phyloP scores from a whole-genome alignment of 495 filamentous ascomycete species.

The Penicillium cinerascens region DNA sequence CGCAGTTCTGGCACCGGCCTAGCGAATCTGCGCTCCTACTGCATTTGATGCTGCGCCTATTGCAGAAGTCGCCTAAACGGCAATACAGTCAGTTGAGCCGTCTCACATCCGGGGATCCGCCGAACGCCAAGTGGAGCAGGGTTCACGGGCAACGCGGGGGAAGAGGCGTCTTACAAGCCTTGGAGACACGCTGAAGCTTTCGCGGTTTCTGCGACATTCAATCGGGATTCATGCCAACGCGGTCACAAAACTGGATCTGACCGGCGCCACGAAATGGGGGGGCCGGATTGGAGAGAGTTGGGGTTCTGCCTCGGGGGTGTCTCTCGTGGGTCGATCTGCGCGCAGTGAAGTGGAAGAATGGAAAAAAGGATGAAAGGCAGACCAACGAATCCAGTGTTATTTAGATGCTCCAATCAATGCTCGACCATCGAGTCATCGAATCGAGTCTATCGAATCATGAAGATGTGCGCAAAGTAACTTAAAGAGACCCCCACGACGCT shows the following conservation, averaged over 20 bases:
- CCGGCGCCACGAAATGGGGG: slow-evolving; percentile 4
- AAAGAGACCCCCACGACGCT: slow-evolving; percentile 13
- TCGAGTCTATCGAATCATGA: background rate
- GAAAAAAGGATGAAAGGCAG: slow-evolving; percentile 7
- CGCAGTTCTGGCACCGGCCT: slow-evolving; percentile 46
- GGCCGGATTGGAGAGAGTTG: slow-evolving; percentile 1
- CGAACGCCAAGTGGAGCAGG: slow-evolving; percentile 16
- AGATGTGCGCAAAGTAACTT: slow-evolving; percentile 1
- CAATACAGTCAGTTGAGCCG: background rate
- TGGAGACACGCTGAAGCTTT: slow-evolving; percentile 33
- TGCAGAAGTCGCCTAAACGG: slow-evolving; percentile 31
- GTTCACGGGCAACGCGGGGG: background rate
- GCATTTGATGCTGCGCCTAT: slow-evolving; percentile 31
- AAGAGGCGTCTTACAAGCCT: slow-evolving; percentile 22
- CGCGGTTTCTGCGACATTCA: slow-evolving; percentile 34
- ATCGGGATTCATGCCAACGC: slow-evolving; percentile 10
- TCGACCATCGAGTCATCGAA: slow-evolving; percentile 2
- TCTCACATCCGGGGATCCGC: slow-evolving; percentile 5
- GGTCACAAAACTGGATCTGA: background rate
- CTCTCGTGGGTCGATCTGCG: background rate
- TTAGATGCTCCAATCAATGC: background rate
- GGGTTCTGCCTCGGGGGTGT: slow-evolving; percentile 3
- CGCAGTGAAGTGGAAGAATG: slow-evolving; percentile 8
- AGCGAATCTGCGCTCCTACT: slow-evolving; percentile 20
- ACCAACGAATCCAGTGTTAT: background rate